Evolutionary conservation across 805 yeast genomes (phyloP).

Genomic region (Hanseniaspora mollemarum): DNA sequence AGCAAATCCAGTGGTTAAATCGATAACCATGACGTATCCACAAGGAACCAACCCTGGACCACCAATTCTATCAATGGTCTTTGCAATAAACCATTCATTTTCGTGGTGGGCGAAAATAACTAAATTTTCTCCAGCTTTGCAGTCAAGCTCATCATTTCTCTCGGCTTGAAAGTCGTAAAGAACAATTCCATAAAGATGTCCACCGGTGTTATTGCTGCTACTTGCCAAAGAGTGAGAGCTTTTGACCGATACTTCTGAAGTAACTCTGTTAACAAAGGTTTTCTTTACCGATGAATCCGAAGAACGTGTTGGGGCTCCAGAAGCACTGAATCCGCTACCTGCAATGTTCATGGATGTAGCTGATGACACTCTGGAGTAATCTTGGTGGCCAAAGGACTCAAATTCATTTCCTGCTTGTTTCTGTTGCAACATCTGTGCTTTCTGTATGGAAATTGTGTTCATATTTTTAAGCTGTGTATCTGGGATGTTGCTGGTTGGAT

Average conservation of each 20-base stretch:
- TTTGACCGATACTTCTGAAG: constrained; percentile 22
- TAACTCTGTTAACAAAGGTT: constrained; percentile 13
- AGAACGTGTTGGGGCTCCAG: background rate
- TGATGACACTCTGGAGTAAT: constrained; percentile 23
- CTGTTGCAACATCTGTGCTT: constrained; percentile 15
- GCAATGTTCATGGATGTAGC: background rate
- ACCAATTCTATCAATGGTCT: constrained; percentile 86
- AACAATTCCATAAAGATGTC: constrained; percentile 62
- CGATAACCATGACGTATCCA: constrained; percentile 74
- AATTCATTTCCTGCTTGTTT: constrained; percentile 2
- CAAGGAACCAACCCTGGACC: constrained; percentile 97
- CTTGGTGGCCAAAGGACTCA: constrained; percentile 18
- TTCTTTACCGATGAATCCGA: constrained; percentile 7
- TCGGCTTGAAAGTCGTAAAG: constrained; percentile 75
- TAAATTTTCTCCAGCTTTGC: constrained; percentile 74
- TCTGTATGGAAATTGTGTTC: constrained; percentile 24
- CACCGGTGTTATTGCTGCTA: constrained; percentile 16
- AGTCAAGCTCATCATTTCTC: constrained; percentile 70
- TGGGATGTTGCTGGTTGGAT: constrained; percentile 25
- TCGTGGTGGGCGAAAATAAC: constrained; percentile 94
- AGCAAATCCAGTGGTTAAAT: constrained; percentile 53
- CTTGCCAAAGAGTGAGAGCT: background rate
- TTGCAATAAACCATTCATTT: constrained; percentile 95
- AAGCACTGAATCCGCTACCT: constrained; percentile 3
- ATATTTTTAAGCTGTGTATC: constrained; percentile 22